These are phyloP conservation scores for Raphanus raphanistrum DNA, from an alignment of 345 rosid genomes.

Conservation along the genomic window DNA sequence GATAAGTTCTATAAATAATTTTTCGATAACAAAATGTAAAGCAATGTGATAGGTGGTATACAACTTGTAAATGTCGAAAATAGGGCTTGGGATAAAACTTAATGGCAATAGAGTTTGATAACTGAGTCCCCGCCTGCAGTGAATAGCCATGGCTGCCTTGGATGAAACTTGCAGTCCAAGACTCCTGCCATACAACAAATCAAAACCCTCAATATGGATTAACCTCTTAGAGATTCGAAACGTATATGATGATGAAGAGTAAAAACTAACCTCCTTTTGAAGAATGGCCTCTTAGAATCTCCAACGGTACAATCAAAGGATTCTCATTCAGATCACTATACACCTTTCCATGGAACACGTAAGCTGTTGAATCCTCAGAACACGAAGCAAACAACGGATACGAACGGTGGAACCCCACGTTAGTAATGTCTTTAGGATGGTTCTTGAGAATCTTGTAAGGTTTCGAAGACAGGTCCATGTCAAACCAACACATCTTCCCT, in stretches of 20 bases:
- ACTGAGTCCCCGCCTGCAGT: conserved; percentile 88
- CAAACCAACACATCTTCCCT: conserved; percentile 97
- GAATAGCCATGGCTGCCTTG: conserved; percentile 93
- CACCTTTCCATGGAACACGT: conserved; percentile 94
- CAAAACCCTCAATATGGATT: not conserved
- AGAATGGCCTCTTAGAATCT: conserved; percentile 86
- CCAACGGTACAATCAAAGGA: conserved; percentile 87
- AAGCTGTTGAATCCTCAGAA: conserved; percentile 91
- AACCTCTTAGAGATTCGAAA: not conserved
- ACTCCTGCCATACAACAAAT: conserved; percentile 52
- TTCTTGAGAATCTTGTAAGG: conserved; percentile 85
- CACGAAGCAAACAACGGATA: conserved; percentile 90
- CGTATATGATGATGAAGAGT: not conserved
- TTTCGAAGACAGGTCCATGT: conserved; percentile 87
- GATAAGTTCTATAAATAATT: not conserved
- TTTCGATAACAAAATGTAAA: not conserved
- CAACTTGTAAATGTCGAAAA: not conserved
- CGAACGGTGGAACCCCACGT: conserved; percentile 72
- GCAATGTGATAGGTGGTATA: not conserved
- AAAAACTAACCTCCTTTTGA: conserved; percentile 56
- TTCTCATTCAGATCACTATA: conserved; percentile 87
- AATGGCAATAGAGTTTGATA: conserved; percentile 78
- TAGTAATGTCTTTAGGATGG: conserved; percentile 81
- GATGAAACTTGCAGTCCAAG: conserved; percentile 92
- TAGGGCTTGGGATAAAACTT: not conserved